These are phyloP conservation scores for Microdochium bolleyi DNA, from an alignment of 2,329 filamentous ascomycete genomes.

Conservation along the genomic window DNA sequence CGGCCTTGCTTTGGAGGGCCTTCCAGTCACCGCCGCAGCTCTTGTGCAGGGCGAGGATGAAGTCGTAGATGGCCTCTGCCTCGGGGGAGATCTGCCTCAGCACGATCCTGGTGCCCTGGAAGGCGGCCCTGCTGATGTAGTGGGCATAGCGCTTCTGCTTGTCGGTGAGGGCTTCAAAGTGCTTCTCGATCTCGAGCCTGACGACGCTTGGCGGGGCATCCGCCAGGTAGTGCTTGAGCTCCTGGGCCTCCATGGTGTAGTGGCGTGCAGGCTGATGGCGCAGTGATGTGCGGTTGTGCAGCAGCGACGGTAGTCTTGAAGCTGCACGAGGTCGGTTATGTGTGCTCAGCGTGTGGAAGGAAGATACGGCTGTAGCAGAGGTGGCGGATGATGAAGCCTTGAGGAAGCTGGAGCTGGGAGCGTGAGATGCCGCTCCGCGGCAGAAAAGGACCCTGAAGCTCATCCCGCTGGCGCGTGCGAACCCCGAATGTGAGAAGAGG, in stretches of 20 bases:
- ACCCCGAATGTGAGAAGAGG: not conserved
- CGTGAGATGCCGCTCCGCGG: not conserved
- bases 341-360: not conserved
- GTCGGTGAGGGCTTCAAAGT: constrained; percentile 72
- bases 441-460: not conserved
- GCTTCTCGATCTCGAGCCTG: constrained; percentile 80
- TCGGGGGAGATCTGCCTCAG: constrained; percentile 76
- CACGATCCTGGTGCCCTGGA: constrained; percentile 70
- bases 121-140: constrained; percentile 73
- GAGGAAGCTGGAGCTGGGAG: not conserved
- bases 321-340: not conserved
- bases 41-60: constrained; percentile 67
- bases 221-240: constrained; percentile 72
- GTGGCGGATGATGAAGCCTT: not conserved
- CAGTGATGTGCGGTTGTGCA: constrained; percentile 3
- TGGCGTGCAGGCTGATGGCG: not conserved
- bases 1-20: constrained; percentile 54
- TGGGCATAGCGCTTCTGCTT: constrained; percentile 87
- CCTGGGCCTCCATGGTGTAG: constrained; percentile 47
- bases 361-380: not conserved
- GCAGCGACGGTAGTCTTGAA: constrained; percentile 8
- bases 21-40: constrained; percentile 64
- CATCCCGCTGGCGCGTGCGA: not conserved
- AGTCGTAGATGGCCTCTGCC: constrained; percentile 72
- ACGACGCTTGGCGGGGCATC: constrained; percentile 87